Base-by-base conservation (phyloP, 129 eudicot genomes). In the Lonicera japonica region DNA sequence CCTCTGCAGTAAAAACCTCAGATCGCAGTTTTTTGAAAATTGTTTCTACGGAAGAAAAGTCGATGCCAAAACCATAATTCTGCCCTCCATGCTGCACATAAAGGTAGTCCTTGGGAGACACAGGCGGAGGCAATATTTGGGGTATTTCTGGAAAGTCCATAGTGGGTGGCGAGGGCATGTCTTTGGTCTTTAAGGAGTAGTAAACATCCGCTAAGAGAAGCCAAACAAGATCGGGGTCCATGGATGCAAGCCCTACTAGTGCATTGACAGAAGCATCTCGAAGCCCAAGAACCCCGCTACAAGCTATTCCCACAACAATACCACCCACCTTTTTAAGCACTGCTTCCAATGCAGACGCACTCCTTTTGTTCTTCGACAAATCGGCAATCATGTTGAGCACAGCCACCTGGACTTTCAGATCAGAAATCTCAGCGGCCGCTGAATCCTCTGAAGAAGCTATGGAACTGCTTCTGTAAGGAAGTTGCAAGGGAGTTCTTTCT, bases 201-300 rank as follows among this genome's bases (percentile, higher is more conserved):
- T 86, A 82, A 63, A 89, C 81, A 75, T 89, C 97, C 29, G 97
- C 95, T 22, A 86, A 23, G 39, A 89, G 91, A 58, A 89, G 80
- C 97, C 97, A 89, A 45, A 89, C 62, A 47, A 89, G 86, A 69
- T 89, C 97, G 39, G 97, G 77, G 65, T 89, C 97, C 19, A 89
- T 68, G 2, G 70, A 50, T 1, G 84, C 80, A 18, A 89, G 88
- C 16, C 95, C 99, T 20, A 41, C 64, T 1, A 92, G 85, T 54
- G 99, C 92, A 36, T 85, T 79, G 16, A 78, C 60, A 56, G 91
- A 77, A 43, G 95, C 79, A 39, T 85, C 95, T 45, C 69, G 79
- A 25, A 92, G 85, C 58, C 95, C 96, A 54, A 58, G 54, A 34
- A 82, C 88, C 5, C 96, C 95, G 52, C 96, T 85, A 45, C 95